Conservation (phyloP, 2,329 filamentous ascomycete genomes). For the Paracoccidioides brasiliensis region DNA sequence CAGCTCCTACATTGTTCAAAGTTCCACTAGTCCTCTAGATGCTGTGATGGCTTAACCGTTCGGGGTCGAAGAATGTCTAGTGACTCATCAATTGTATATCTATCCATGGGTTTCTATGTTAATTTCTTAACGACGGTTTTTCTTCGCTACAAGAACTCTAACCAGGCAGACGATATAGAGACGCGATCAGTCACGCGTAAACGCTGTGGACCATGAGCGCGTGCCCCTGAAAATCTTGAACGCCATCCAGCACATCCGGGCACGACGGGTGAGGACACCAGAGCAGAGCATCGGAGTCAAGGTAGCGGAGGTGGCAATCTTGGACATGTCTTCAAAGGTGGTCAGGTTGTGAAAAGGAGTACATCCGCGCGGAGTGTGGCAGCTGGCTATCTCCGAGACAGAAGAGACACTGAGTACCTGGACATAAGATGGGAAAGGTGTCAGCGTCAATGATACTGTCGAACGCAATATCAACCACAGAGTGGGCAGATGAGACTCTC, state of each 20-base stretch:
- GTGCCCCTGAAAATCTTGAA: neutral
- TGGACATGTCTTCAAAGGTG: conserved; percentile 5
- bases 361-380: neutral
- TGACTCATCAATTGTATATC: neutral
- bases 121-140: neutral
- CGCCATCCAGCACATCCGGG: neutral
- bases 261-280: conserved; percentile 2
- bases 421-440: neutral
- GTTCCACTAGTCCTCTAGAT: neutral
- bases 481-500: neutral
- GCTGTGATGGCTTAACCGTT: neutral
- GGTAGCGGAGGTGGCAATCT: conserved; percentile 3
- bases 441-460: neutral
- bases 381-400: neutral
- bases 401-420: neutral
- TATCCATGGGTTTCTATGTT: neutral
- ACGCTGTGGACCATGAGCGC: neutral
- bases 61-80: neutral
- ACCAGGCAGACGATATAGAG: neutral
- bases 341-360: conserved; percentile 1
- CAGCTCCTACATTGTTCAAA: too few relatives aligned
- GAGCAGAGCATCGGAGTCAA: neutral
- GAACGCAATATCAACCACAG: neutral
- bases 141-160: neutral
- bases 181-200: neutral